phyloP scores from a whole-genome alignment of 306 rosid genomes.

The Quercus aquifolioides region DNA sequence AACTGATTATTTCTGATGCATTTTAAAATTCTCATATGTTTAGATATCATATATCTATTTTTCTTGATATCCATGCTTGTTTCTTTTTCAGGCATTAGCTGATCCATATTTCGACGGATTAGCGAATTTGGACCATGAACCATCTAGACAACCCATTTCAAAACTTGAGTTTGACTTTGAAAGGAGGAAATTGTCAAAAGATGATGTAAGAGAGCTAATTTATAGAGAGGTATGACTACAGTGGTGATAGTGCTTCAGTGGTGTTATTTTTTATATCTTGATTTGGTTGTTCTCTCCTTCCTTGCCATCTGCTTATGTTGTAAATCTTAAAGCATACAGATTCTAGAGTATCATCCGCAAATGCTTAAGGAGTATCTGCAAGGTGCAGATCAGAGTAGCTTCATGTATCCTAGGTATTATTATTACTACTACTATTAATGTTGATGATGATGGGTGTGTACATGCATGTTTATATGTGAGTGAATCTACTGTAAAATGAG shows the following conservation, averaged over 20 bases:
- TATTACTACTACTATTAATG: background rate
- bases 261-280: background rate
- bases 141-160: conserved; percentile 53
- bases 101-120: conserved; percentile 57
- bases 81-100: conserved; percentile 49
- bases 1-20: background rate
- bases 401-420: conserved; percentile 64
- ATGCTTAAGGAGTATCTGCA: conserved; percentile 58
- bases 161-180: conserved; percentile 67
- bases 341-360: conserved; percentile 71
- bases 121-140: conserved; percentile 50
- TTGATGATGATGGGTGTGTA: background rate
- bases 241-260: background rate
- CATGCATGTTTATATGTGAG: background rate
- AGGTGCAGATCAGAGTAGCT: conserved; percentile 45
- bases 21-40: background rate
- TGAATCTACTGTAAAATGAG: background rate
- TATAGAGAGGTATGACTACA: conserved; percentile 54
- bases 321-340: conserved; percentile 34
- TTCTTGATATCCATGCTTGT: conserved; percentile 9
- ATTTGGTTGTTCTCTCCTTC: background rate
- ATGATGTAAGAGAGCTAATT: conserved; percentile 56
- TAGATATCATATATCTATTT: background rate
- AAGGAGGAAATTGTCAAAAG: conserved; percentile 48
- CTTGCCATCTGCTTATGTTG: conserved; percentile 6